phyloP scores from a whole-genome alignment of 768 basidiomycete species.

The Sarcodon sp. region DNA sequence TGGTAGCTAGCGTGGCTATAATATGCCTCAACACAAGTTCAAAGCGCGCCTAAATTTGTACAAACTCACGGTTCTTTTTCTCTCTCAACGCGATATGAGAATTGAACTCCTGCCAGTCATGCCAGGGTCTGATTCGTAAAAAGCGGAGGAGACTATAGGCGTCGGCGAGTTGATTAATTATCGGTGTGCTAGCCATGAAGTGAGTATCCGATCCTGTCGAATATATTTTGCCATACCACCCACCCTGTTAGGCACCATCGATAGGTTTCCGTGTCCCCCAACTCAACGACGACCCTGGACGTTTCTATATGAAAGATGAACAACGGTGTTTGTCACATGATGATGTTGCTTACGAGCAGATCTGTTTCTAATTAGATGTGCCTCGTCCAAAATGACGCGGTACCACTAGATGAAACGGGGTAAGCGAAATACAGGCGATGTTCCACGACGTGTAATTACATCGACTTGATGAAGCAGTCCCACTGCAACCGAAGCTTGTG shows the following conservation, averaged over 20 bases:
- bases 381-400: constrained; percentile 43
- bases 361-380: constrained; percentile 31
- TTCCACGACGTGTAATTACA: constrained; percentile 13
- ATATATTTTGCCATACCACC: constrained; percentile 3
- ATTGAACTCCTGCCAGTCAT: constrained; percentile 29
- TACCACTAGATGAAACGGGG: constrained; percentile 25
- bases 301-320: constrained; percentile 20
- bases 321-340: background rate
- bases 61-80: constrained; percentile 36
- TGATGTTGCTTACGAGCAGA: constrained; percentile 25
- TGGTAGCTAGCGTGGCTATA: constrained; percentile 38
- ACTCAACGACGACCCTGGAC: constrained; percentile 40
- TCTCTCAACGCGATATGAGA: constrained; percentile 18
- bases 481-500: constrained; percentile 11
- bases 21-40: constrained; percentile 4
- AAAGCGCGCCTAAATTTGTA: background rate
- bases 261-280: constrained; percentile 27
- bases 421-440: background rate
- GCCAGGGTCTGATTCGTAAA: constrained; percentile 22
- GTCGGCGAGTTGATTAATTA: constrained; percentile 50
- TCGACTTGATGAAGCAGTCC: constrained; percentile 40
- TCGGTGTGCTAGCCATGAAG: constrained; percentile 32
- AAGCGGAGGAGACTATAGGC: constrained; percentile 32
- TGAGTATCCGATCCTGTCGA: background rate
- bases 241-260: constrained; percentile 62